These are phyloP conservation scores for Phragmites australis DNA, from an alignment of 176 grass and related monocot genomes.

Conservation along the genomic window DNA sequence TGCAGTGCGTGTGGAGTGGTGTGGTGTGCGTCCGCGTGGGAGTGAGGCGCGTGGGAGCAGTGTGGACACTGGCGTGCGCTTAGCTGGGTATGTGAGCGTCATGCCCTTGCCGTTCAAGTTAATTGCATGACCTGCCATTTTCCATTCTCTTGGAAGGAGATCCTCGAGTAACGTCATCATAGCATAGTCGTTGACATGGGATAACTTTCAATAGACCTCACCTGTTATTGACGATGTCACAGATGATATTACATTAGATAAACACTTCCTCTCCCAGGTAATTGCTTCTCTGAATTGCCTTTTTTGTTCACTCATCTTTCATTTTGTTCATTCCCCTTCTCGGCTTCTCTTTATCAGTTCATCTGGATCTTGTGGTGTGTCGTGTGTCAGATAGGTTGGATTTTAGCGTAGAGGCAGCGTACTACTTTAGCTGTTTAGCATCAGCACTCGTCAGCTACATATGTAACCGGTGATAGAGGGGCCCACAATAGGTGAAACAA, in stretches of 20 bases:
- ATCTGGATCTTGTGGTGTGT: not conserved
- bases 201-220: too few relatives aligned
- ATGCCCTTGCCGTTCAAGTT: not conserved
- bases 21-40: conserved; percentile 28
- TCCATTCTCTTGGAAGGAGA: not conserved
- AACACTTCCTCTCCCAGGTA: not conserved
- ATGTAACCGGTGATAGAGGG: too few relatives aligned
- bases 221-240: too few relatives aligned
- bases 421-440: not conserved
- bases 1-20: not conserved
- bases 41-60: conserved; percentile 37
- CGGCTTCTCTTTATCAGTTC: not conserved
- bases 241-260: too few relatives aligned
- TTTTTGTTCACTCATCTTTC: not conserved
- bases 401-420: not conserved
- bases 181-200: too few relatives aligned
- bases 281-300: not conserved
- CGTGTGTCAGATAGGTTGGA: not conserved
- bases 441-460: not conserved
- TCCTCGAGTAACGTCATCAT: too few relatives aligned
- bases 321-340: not conserved
- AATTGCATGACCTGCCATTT: conserved; percentile 24
- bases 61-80: conserved; percentile 15
- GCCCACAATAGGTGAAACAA: not conserved
- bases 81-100: not conserved